Evolutionary conservation across 306 rosid species (phyloP).

Genomic region (Sicyos edulis): DNA sequence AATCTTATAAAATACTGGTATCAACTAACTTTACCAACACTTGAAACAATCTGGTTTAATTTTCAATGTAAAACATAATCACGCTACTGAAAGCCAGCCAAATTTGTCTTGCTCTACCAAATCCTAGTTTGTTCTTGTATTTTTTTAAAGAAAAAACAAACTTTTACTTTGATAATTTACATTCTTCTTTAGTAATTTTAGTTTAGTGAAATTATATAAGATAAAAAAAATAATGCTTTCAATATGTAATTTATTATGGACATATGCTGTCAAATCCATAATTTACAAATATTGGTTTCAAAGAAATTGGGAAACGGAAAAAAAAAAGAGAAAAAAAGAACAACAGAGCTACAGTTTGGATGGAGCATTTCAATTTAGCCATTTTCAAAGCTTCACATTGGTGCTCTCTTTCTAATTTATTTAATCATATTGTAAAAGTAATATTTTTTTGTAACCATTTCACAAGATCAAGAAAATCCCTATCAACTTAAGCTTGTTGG

Average conservation of each 20-base stretch:
- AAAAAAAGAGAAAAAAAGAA: neutral
- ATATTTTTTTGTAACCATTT: too few species aligned
- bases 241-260: neutral
- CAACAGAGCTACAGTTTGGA: neutral
- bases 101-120: neutral
- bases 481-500: too few species aligned
- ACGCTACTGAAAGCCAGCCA: constrained; percentile 3
- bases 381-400: neutral
- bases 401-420: neutral
- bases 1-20: neutral
- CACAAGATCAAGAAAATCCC: too few species aligned
- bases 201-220: neutral
- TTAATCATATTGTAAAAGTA: neutral
- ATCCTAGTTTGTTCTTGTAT: neutral
- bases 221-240: neutral
- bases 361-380: neutral
- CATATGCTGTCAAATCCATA: neutral
- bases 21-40: neutral
- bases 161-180: neutral
- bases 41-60: neutral
- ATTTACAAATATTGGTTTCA: neutral
- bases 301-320: neutral
- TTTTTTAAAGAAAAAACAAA: neutral
- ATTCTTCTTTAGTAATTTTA: neutral
- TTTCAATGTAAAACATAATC: constrained; percentile 8